A percentile compares a stretch with the other conserved stretches of the same genome.
phyloP scores from a whole-genome alignment of 495 filamentous ascomycete species.

The Rostrohypoxylon terebratum region DNA sequence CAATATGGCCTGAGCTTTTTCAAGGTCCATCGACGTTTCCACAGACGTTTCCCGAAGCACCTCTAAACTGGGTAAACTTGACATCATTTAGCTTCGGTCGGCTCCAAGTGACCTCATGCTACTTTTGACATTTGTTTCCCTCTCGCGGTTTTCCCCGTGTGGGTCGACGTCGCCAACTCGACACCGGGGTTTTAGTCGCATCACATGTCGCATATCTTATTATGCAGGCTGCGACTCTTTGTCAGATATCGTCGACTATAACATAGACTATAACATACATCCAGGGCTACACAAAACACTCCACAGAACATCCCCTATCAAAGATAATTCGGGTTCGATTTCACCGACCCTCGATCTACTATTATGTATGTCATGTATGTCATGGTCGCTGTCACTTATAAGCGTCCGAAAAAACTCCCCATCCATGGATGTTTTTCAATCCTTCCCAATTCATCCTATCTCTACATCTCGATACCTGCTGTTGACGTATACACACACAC shows the following conservation, averaged over 20 bases:
- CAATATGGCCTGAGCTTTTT: constrained; percentile 24
- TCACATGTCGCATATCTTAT: background rate
- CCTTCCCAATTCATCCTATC: constrained; percentile 10
- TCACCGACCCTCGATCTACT: background rate
- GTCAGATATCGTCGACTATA: constrained; percentile 11
- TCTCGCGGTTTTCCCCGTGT: constrained; percentile 5
- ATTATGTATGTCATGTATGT: background rate
- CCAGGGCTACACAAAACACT: too few species aligned
- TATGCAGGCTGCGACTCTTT: background rate
- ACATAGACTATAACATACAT: too few species aligned
- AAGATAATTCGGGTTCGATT: constrained; percentile 18
- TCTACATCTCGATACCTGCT: constrained; percentile 1
- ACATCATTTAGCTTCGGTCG: constrained; percentile 39
- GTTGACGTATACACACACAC: constrained; percentile 17
- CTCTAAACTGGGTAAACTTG: constrained; percentile 26
- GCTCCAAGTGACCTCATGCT: constrained; percentile 47
- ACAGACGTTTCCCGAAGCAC: constrained; percentile 43
- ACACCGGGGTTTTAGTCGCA: background rate
- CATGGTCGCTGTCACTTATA: background rate
- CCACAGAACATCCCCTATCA: background rate
- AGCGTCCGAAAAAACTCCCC: background rate
- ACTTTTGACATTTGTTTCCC: constrained; percentile 27
- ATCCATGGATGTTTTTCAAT: background rate
- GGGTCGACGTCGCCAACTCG: constrained; percentile 16
- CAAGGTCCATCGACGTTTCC: constrained; percentile 39